A percentile compares a stretch with the other conserved stretches of the same genome.
Evolutionary conservation across 2,329 filamentous ascomycete genomes (phyloP).

Genomic region (Curvularia sp.): DNA sequence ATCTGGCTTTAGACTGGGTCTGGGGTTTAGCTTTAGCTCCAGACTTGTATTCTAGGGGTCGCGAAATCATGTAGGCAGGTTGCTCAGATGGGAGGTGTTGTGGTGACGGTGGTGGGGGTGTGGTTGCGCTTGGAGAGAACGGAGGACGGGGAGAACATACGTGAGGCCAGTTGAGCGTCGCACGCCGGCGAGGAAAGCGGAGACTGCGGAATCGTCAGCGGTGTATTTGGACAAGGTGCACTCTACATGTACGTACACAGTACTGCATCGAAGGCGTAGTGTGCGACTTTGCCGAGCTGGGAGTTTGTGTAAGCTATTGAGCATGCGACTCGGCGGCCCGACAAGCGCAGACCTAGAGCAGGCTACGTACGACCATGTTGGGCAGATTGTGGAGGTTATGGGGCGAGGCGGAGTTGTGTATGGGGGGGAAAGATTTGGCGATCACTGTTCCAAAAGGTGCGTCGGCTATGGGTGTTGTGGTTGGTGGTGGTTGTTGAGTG

Average conservation of each 20-base stretch:
- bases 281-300: slow-evolving; percentile 90
- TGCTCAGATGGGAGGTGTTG: slow-evolving; percentile 7
- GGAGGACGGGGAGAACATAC: slow-evolving; percentile 65
- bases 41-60: slow-evolving; percentile 9
- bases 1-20: slow-evolving; percentile 85
- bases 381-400: slow-evolving; percentile 13
- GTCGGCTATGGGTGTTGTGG: slow-evolving; percentile 17
- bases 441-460: slow-evolving; percentile 4
- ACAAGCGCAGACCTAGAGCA: slow-evolving; percentile 14
- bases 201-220: slow-evolving; percentile 66
- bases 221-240: slow-evolving; percentile 5
- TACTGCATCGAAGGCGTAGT: slow-evolving; percentile 96
- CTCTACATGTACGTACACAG: slow-evolving; percentile 67
- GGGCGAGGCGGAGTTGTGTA: slow-evolving; percentile 7
- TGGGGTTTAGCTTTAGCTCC: slow-evolving; percentile 47
- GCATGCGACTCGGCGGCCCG: slow-evolving; percentile 29
- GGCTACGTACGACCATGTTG: slow-evolving; percentile 51
- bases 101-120: slow-evolving; percentile 4
- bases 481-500: slow-evolving; percentile 16
- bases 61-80: slow-evolving; percentile 1
- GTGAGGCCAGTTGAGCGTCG: slow-evolving; percentile 97
- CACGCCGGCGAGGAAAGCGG: slow-evolving; percentile 94
- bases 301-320: slow-evolving; percentile 65
- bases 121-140: background rate
- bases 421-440: slow-evolving; percentile 16